phyloP scores from a whole-genome alignment of 345 rosid species.

The Erysimum cheiranthoides region DNA sequence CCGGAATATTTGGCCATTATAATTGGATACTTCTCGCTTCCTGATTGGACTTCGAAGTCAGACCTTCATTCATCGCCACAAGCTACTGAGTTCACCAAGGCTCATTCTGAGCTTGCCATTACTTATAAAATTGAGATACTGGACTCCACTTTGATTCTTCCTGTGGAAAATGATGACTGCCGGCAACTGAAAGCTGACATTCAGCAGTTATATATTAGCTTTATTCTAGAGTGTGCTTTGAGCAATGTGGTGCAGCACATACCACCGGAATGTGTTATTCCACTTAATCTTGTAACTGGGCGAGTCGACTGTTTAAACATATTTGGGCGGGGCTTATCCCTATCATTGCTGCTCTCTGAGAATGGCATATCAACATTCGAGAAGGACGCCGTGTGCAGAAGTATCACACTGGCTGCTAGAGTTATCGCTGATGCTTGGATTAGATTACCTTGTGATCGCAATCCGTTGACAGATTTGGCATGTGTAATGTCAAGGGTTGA shows the following conservation, averaged over 20 bases:
- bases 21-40: constrained; percentile 83
- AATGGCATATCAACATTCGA: constrained; percentile 51
- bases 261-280: constrained; percentile 64
- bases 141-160: constrained; percentile 69
- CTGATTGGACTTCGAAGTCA: constrained; percentile 68
- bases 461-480: constrained; percentile 46
- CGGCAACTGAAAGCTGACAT: constrained; percentile 65
- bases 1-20: constrained; percentile 78
- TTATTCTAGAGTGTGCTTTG: constrained; percentile 47
- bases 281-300: constrained; percentile 53
- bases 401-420: constrained; percentile 56
- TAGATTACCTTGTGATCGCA: constrained; percentile 64
- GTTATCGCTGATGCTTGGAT: constrained; percentile 78
- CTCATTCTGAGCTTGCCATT: constrained; percentile 41
- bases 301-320: constrained; percentile 61
- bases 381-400: constrained; percentile 44
- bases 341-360: constrained; percentile 54
- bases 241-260: constrained; percentile 54
- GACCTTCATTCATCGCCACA: constrained; percentile 47
- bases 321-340: constrained; percentile 66
- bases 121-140: constrained; percentile 74
- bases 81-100: constrained; percentile 36
- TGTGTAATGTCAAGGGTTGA: constrained; percentile 73
- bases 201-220: constrained; percentile 61
- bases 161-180: constrained; percentile 55